Evolutionary conservation across 164 flowering plant genomes (phyloP).

Genomic region (Dillenia suffruticosa): DNA sequence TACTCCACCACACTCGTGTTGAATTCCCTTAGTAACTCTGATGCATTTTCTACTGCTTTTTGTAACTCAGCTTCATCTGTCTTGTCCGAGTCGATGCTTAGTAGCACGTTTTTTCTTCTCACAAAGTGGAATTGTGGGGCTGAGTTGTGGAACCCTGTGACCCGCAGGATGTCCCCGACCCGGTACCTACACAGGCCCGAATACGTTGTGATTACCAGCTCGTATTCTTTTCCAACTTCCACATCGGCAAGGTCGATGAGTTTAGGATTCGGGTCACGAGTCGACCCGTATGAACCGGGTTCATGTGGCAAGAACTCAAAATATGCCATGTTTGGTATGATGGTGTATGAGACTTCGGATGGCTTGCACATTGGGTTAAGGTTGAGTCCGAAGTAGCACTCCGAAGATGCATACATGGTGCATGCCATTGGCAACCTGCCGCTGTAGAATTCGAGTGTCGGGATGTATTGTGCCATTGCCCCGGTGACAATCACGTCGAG

Average conservation of each 20-base stretch:
- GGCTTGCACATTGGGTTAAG: constrained; percentile 39
- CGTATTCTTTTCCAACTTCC: constrained; percentile 39
- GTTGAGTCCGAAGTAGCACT: constrained; percentile 43
- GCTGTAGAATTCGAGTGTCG: constrained; percentile 36
- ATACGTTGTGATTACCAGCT: constrained; percentile 40
- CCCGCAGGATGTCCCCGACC: constrained; percentile 42
- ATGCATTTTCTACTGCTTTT: constrained; percentile 32
- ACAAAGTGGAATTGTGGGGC: constrained; percentile 45
- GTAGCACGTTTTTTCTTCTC: constrained; percentile 33
- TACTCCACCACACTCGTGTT: constrained; percentile 33
- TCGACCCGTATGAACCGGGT: background rate
- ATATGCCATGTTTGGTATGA: constrained; percentile 49
- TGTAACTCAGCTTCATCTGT: constrained; percentile 44
- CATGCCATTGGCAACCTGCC: constrained; percentile 34
- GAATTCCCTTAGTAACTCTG: constrained; percentile 14
- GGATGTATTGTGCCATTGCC: constrained; percentile 45
- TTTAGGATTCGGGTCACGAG: constrained; percentile 1
- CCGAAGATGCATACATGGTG: constrained; percentile 49
- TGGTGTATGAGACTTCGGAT: constrained; percentile 36
- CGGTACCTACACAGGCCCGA: constrained; percentile 39
- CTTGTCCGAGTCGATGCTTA: constrained; percentile 45
- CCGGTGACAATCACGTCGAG: constrained; percentile 41
- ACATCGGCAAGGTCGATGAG: constrained; percentile 35
- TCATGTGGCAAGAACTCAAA: constrained; percentile 38
- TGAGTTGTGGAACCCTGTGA: constrained; percentile 35